Percentiles rank a stretch among this genome's conserved stretches.
These are phyloP conservation scores for Syzygium aromaticum DNA, from an alignment of 345 rosid genomes.

Conservation along the genomic window DNA sequence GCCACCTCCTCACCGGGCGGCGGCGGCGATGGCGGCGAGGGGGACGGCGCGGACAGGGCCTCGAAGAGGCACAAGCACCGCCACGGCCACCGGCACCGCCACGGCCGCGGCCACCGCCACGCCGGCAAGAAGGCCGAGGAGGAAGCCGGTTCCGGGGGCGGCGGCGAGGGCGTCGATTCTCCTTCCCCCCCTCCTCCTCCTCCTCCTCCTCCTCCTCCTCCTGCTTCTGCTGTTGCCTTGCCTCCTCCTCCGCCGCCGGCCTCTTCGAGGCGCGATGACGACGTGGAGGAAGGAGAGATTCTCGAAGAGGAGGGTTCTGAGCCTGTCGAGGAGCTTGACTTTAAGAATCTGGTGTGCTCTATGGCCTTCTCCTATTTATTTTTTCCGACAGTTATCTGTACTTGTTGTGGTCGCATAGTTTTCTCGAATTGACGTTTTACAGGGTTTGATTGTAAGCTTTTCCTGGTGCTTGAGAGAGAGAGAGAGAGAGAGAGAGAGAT, in stretches of 20 bases:
- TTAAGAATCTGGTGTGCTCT: slow-evolving; percentile 62
- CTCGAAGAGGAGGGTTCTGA: slow-evolving; percentile 47
- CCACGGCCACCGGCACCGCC: slow-evolving; percentile 40
- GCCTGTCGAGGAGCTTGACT: slow-evolving; percentile 1
- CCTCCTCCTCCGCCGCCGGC: not conserved
- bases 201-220: slow-evolving; percentile 2
- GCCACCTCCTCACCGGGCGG: not conserved
- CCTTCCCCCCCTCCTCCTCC: slow-evolving; percentile 14
- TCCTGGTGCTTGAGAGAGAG: not conserved
- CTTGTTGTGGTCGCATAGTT: not conserved
- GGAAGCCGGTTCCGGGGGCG: slow-evolving; percentile 19
- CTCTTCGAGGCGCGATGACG: slow-evolving; percentile 36
- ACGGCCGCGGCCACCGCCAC: slow-evolving; percentile 47
- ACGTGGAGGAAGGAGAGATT: slow-evolving; percentile 98
- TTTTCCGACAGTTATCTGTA: not conserved
- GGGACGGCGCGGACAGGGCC: slow-evolving; percentile 44
- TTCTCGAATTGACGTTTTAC: not conserved
- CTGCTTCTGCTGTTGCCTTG: not conserved
- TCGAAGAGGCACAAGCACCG: slow-evolving; percentile 79
- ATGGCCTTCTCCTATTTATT: not conserved
- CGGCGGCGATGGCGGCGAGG: not conserved
- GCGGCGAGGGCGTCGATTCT: slow-evolving; percentile 23
- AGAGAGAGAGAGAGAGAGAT: not conserved
- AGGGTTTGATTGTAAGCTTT: not conserved
- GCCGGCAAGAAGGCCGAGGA: slow-evolving; percentile 56